Evolutionary conservation across 768 basidiomycete genomes (phyloP).

Genomic region (Leccinum ochraceum): DNA sequence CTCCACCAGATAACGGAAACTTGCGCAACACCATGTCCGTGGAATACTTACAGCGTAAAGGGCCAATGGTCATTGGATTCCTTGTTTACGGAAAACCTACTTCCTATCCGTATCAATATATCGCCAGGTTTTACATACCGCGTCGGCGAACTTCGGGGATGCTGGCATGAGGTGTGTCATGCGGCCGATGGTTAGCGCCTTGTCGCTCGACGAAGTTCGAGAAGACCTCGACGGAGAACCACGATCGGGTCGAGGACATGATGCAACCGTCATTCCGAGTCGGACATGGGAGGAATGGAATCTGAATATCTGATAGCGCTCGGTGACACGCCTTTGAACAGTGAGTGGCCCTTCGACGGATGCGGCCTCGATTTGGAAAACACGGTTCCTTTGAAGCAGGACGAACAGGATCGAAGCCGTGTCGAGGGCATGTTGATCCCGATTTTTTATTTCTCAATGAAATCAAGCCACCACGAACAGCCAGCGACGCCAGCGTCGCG

Average conservation of each 20-base stretch:
- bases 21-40: slow-evolving; percentile 1
- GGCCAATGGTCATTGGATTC: neutral
- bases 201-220: neutral
- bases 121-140: too few relatives aligned
- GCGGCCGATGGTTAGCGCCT: neutral
- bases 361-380: neutral
- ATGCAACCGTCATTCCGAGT: neutral
- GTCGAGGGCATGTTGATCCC: neutral
- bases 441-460: neutral
- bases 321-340: neutral
- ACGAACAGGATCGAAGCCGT: neutral
- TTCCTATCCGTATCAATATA: neutral
- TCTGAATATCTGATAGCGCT: neutral
- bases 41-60: neutral
- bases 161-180: neutral
- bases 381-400: neutral
- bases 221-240: neutral
- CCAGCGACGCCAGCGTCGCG: neutral
- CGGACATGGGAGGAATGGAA: neutral
- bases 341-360: neutral
- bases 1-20: neutral
- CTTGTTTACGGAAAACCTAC: neutral
- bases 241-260: neutral
- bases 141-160: neutral
- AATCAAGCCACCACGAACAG: neutral